phyloP scores from a whole-genome alignment of 371 early-diverging fungal species.

The Mucor racemosus region DNA sequence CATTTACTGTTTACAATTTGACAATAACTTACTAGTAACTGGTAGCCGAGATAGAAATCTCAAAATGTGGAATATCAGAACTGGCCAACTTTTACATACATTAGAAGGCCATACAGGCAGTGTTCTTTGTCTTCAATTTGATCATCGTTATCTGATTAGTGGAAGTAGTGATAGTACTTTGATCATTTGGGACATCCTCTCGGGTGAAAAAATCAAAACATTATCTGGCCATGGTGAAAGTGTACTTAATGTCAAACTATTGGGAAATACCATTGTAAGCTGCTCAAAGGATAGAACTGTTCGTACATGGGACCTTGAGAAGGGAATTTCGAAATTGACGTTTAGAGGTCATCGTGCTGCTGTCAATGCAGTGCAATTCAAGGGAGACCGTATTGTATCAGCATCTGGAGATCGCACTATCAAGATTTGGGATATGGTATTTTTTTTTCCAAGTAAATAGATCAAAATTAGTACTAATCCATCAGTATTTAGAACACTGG shows the following conservation, averaged over 20 bases:
- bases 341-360: slow-evolving; percentile 66
- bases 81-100: slow-evolving; percentile 60
- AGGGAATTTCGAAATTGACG: slow-evolving; percentile 72
- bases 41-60: slow-evolving; percentile 87
- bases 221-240: slow-evolving; percentile 68
- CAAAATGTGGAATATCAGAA: slow-evolving; percentile 81
- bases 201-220: slow-evolving; percentile 63
- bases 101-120: slow-evolving; percentile 80
- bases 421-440: slow-evolving; percentile 75
- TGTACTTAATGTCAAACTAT: slow-evolving; percentile 74
- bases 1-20: slow-evolving; percentile 92
- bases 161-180: slow-evolving; percentile 85
- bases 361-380: slow-evolving; percentile 79
- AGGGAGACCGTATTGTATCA: slow-evolving; percentile 66
- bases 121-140: slow-evolving; percentile 84
- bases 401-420: slow-evolving; percentile 85
- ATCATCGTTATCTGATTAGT: slow-evolving; percentile 74
- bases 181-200: slow-evolving; percentile 79
- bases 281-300: slow-evolving; percentile 90
- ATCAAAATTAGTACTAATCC: slow-evolving; percentile 15
- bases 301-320: slow-evolving; percentile 74
- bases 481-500: slow-evolving; percentile 46
- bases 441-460: too few species aligned
- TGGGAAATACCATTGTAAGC: slow-evolving; percentile 68
- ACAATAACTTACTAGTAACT: slow-evolving; percentile 68